Base-by-base conservation (phyloP, 2,329 filamentous ascomycete genomes). In the Raffaelea ambrosiae region DNA sequence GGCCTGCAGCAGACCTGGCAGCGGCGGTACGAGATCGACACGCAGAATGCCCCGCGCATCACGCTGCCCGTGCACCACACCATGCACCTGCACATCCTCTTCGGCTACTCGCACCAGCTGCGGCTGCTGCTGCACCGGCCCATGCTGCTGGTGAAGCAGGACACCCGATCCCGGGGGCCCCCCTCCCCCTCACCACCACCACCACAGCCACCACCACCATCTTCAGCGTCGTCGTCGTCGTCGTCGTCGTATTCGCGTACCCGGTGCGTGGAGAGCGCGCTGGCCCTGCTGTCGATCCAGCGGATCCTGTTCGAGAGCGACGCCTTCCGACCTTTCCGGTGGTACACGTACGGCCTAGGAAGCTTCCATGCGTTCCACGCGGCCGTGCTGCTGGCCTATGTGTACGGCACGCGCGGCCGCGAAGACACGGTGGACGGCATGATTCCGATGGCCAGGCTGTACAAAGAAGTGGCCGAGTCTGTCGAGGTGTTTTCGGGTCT, bases 341-440 rank as follows among this genome's bases (percentile, higher is more conserved):
- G 40, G 40, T 43, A 43, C n/a, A 29, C 22, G 5, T 29, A 21
- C 13, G 40, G 40, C 21, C 14, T 43, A 3, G 40, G 21, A 11
- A 43, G 40, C n/a, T 43, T 43, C 20, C 40, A 43, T 19, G 40
- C 21, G 5, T 43, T 43, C 16, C 40, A 43, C n/a, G 40, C 40
- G 4, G 20, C 22, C 23, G 22, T 43, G 8, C 20, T 43, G 8
- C 22, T 43, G 14, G 20, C 40, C 4, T 43, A 26, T 29, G 23
- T 43, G 10, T 43, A 10, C 26, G 14, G 21, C 21, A 29, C 21
- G 5, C 16, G 23, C 21, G 16, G 18, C 18, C 7, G 35, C 13
- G 35, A n/a, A 9, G 5, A n/a, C 13, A 38, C 5, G 5, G 16
- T 9, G 8, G 13, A n/a, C 14, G 8, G 22, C 22, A 7, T n/a